Conservation (phyloP, 2,329 filamentous ascomycete species). For the Tolypocladium inflatum region DNA sequence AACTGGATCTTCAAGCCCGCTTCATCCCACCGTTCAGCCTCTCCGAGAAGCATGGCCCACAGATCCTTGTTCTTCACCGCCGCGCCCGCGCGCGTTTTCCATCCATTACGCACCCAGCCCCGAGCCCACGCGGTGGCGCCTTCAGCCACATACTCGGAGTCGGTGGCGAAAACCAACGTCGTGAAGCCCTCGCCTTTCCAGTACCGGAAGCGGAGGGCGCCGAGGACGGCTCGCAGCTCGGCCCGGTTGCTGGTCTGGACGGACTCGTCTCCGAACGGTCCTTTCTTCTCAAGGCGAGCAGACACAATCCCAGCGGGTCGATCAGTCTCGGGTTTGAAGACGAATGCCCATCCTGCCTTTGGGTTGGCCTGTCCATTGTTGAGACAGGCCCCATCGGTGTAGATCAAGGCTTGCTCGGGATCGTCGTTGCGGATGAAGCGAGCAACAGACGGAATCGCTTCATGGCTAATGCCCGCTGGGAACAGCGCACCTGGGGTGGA, state of each 20-base stretch:
- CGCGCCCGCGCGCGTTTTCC: background rate
- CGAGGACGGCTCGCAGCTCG: slow-evolving; percentile 2
- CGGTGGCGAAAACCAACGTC: slow-evolving; percentile 2
- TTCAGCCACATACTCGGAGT: slow-evolving; percentile 3
- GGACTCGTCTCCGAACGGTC: slow-evolving; percentile 25
- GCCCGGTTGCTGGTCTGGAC: slow-evolving; percentile 32
- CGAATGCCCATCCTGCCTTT: slow-evolving; percentile 29
- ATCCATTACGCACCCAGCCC: slow-evolving; percentile 1
- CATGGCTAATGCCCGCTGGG: background rate
- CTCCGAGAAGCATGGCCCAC: slow-evolving; percentile 3
- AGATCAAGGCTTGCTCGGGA: slow-evolving; percentile 23
- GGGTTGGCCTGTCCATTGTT: slow-evolving; percentile 27
- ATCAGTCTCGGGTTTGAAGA: slow-evolving; percentile 9
- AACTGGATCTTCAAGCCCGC: slow-evolving; percentile 3
- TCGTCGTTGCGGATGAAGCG: slow-evolving; percentile 7
- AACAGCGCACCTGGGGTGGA: slow-evolving; percentile 4
- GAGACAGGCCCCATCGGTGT: slow-evolving; percentile 34
- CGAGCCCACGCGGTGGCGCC: slow-evolving; percentile 1
- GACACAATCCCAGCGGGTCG: background rate
- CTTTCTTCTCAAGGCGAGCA: slow-evolving; percentile 30
- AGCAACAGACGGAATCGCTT: background rate
- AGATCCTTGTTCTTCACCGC: slow-evolving; percentile 6
- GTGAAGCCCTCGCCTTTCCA: slow-evolving; percentile 2
- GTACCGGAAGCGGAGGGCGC: background rate
- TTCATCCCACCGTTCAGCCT: background rate